Conservation (phyloP, 2,329 filamentous ascomycete species). For the Penicillium sp. region DNA sequence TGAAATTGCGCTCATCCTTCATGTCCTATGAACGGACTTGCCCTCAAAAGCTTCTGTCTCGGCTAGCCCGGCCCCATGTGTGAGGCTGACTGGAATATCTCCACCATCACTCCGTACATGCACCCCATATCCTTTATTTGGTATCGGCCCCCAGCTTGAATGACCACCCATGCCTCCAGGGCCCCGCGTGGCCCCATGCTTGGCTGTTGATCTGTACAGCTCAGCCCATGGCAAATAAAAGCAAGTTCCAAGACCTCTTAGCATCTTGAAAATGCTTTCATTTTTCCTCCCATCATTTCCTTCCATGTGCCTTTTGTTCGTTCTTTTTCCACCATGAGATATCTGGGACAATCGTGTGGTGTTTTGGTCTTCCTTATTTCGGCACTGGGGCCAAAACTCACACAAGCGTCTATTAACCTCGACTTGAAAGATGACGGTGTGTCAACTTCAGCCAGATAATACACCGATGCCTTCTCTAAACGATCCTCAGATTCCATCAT, state of each 20-base stretch:
- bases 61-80: neutral
- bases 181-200: neutral
- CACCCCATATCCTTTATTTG: neutral
- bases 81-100: neutral
- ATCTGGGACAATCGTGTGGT: neutral
- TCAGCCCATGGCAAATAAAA: neutral
- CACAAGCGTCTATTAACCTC: constrained; percentile 24
- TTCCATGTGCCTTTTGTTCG: neutral
- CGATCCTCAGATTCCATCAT: constrained; percentile 43
- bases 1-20: too few species aligned
- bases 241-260: neutral
- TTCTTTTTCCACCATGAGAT: neutral
- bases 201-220: neutral
- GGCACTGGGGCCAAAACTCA: constrained; percentile 25
- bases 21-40: neutral
- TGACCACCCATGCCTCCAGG: neutral
- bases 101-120: too few species aligned
- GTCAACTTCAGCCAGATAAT: neutral
- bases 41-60: neutral
- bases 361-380: constrained; percentile 1
- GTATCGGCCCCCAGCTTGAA: too few species aligned
- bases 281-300: neutral
- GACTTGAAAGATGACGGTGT: constrained; percentile 29
- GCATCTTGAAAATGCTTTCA: neutral
- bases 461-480: neutral